Evolutionary conservation across 2,329 filamentous ascomycete genomes (phyloP).

Genomic region (Xenoacremonium recifei): DNA sequence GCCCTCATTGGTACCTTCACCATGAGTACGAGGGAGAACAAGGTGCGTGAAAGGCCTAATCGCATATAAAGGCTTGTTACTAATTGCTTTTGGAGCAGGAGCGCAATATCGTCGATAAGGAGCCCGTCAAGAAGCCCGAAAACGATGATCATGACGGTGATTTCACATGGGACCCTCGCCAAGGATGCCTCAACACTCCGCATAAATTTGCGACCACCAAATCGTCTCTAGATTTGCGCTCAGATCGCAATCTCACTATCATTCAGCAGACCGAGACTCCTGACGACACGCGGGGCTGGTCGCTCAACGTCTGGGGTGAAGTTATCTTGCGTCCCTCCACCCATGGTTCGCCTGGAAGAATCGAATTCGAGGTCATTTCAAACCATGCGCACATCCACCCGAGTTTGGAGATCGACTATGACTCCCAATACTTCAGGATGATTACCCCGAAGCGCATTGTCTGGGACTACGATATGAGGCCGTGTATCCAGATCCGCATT

Average conservation of each 20-base stretch:
- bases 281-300: slow-evolving; percentile 16
- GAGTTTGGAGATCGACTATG: slow-evolving; percentile 31
- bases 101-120: slow-evolving; percentile 18
- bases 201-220: slow-evolving; percentile 15
- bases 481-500: slow-evolving; percentile 48
- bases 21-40: slow-evolving; percentile 18
- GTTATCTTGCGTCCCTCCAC: slow-evolving; percentile 42
- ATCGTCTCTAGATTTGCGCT: slow-evolving; percentile 32
- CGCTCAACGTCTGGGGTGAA: slow-evolving; percentile 43
- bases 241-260: slow-evolving; percentile 37
- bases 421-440: slow-evolving; percentile 38
- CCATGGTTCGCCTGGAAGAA: slow-evolving; percentile 30
- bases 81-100: slow-evolving; percentile 9
- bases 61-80: not conserved
- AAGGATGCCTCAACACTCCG: slow-evolving; percentile 25
- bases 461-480: slow-evolving; percentile 25
- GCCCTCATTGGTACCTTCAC: slow-evolving; percentile 25
- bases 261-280: slow-evolving; percentile 33
- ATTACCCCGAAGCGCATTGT: slow-evolving; percentile 35
- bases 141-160: slow-evolving; percentile 16
- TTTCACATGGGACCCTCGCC: slow-evolving; percentile 26
- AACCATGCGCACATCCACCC: slow-evolving; percentile 43
- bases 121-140: slow-evolving; percentile 22
- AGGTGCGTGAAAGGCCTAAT: slow-evolving; percentile 26
- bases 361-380: slow-evolving; percentile 44